Conservation (phyloP, 164 flowering plant species). For the Magnolia changhungtana region DNA sequence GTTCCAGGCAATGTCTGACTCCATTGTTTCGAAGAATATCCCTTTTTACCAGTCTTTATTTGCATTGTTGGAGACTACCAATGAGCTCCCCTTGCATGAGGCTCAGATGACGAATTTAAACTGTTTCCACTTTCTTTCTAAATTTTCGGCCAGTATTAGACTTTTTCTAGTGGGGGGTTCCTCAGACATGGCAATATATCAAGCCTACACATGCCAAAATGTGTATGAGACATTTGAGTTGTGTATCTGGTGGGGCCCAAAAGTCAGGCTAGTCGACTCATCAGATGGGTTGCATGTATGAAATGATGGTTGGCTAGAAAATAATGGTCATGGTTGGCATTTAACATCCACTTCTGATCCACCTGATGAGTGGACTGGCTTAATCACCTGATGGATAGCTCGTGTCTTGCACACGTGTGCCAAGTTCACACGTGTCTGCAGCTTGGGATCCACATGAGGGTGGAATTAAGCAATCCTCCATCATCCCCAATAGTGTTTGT, state of each 20-base stretch:
- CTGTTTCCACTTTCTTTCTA: neutral
- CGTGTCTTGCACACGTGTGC: neutral
- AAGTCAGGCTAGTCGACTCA: neutral
- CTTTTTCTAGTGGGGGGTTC: neutral
- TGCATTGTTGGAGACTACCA: neutral
- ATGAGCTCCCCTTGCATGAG: neutral
- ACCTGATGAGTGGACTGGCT: neutral
- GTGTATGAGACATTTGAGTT: no score
- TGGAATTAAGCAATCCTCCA: neutral
- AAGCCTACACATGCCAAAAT: neutral
- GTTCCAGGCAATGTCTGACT: slow-evolving; percentile 88
- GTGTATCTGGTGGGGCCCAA: no score
- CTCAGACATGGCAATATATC: neutral
- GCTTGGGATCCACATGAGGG: neutral
- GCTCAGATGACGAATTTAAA: neutral
- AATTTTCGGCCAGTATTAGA: neutral
- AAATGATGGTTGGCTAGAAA: no score
- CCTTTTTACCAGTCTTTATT: slow-evolving; percentile 28
- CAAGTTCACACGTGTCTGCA: neutral
- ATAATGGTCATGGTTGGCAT: neutral
- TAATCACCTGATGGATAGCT: neutral
- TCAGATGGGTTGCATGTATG: neutral
- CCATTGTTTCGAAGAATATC: slow-evolving; percentile 94
- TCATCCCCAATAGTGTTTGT: neutral
- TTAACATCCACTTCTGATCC: neutral